Percentiles rank a stretch among this genome's conserved stretches.
Evolutionary conservation across 2,329 filamentous ascomycete species (phyloP).

Genomic region (Aureobasidium sp.): DNA sequence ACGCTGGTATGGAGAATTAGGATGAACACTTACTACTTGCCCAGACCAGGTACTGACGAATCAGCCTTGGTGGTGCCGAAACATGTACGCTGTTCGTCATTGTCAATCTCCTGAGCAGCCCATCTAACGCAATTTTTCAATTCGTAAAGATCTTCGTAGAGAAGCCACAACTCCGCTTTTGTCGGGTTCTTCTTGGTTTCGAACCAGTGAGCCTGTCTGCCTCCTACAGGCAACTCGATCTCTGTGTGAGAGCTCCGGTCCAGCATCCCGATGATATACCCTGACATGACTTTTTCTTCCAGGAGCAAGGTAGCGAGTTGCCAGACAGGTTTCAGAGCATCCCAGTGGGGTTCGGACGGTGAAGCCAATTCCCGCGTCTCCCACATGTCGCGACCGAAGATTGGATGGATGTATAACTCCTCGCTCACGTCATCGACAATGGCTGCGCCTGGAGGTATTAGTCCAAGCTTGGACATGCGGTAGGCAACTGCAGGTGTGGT

Average conservation of each 20-base stretch:
- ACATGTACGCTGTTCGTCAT: neutral
- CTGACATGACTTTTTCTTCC: neutral
- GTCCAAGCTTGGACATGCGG: neutral
- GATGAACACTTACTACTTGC: neutral
- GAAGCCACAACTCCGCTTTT: neutral
- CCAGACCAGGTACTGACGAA: neutral
- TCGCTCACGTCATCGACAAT: neutral
- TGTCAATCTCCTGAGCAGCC: neutral
- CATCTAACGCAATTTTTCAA: neutral
- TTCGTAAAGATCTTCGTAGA: neutral
- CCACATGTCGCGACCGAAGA: neutral
- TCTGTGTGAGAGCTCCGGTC: neutral
- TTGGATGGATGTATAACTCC: neutral
- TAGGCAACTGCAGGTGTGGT: neutral
- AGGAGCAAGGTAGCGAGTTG: neutral
- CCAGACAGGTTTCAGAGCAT: neutral
- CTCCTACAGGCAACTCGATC: neutral
- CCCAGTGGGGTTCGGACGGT: neutral
- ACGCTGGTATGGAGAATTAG: neutral
- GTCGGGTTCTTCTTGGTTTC: neutral
- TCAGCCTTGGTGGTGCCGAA: neutral
- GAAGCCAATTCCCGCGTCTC: neutral
- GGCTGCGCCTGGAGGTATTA: neutral
- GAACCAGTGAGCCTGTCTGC: neutral
- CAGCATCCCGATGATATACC: neutral